Base-by-base conservation (phyloP, 2,329 filamentous ascomycete species). In the Seiridium unicorne region DNA sequence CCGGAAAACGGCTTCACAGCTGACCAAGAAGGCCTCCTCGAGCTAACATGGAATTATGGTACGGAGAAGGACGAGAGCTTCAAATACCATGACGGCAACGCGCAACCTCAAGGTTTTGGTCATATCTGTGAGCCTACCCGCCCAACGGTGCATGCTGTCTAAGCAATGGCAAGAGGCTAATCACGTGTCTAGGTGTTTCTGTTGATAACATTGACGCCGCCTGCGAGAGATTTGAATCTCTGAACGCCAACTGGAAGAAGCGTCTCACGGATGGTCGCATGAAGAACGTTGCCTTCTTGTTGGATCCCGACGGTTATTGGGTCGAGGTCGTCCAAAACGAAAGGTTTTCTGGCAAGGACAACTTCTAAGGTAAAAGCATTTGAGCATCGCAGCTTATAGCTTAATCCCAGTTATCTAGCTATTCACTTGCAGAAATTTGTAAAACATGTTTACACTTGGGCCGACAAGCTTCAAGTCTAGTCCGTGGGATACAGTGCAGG, bases 211-310 rank as follows among this genome's bases (percentile, higher is more conserved):
- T 98, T n/a, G 88, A 95, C 57, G 89, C 90, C 6, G 93, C 95
- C 8, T 97, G 94, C 77, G 79, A 88, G 71, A 86, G 93, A 11
- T 93, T 98, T 67, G 95, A 98, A 73, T 85, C 87, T 59, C 79
- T 91, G 71, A 85, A 89, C 5, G 90, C 94, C 59, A 88, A 84
- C 75, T 99, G 93, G 92, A 97, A 97, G 87, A 98, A 98, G 87
- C 84, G 91, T 65, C 82, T 98, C 63, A 96, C 92, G 2, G 94
- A 98, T 64, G 94, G 94, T 2, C 81, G 85, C 51, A 97, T 97
- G 93, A 94, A 91, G 83, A 92, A 95, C 65, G 89, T 98, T 58
- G 95, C 95, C 0, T 98, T 98, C 72, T 78, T 98, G 51, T 80
- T 97, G 53, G 94, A 94, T 67, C 93, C 93, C 0, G 93, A 97